These are phyloP conservation scores for Candida smagusa DNA, from an alignment of 1,139 yeast genomes.

Conservation along the genomic window DNA sequence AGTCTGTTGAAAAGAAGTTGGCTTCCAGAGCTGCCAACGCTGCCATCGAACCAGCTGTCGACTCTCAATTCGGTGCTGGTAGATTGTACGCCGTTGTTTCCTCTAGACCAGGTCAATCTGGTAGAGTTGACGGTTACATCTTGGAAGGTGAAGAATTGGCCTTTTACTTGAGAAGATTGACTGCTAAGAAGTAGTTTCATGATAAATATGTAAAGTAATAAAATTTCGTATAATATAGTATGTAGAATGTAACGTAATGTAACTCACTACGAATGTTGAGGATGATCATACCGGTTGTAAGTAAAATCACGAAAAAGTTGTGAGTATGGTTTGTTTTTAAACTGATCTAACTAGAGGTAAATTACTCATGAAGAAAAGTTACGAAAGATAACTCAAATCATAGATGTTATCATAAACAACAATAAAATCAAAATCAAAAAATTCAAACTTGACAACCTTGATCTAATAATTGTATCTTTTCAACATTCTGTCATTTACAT, in stretches of 20 bases:
- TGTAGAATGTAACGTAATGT: neutral
- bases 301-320: too few species aligned
- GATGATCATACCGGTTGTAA: too few species aligned
- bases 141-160: slow-evolving; percentile 99
- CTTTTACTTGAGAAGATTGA: slow-evolving; percentile 99
- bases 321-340: too few species aligned
- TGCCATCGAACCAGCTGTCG: slow-evolving; percentile 86
- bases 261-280: neutral
- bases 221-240: neutral
- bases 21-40: slow-evolving; percentile 87
- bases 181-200: slow-evolving; percentile 87
- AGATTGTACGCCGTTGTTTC: slow-evolving; percentile 98
- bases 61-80: slow-evolving; percentile 97
- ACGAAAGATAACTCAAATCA: too few species aligned
- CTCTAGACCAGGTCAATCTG: slow-evolving; percentile 99
- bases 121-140: slow-evolving; percentile 99
- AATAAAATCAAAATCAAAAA: too few species aligned
- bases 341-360: too few species aligned
- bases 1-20: slow-evolving; percentile 84
- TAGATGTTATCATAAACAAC: too few species aligned
- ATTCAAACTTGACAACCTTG: too few species aligned
- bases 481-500: too few species aligned
- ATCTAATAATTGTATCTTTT: too few species aligned
- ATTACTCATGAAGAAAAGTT: too few species aligned
- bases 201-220: slow-evolving; percentile 7